Conservation (phyloP, 176 grass and related monocot species). For the Secale cereale region DNA sequence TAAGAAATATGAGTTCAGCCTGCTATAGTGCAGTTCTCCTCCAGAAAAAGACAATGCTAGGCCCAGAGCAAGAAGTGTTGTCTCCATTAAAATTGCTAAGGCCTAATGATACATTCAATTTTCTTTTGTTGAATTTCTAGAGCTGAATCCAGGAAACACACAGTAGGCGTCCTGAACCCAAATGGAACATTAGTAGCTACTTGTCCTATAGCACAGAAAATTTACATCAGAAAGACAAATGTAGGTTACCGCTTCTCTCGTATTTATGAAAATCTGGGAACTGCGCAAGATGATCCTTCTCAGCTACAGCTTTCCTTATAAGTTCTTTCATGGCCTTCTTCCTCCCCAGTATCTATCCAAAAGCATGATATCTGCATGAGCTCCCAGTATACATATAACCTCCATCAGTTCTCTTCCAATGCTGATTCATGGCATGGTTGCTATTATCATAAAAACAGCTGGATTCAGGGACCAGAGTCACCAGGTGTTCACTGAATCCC, state of each 20-base stretch:
- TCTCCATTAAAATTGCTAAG: background rate
- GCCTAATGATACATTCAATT: background rate
- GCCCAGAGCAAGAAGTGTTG: background rate
- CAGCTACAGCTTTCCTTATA: constrained; percentile 50
- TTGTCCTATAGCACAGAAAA: background rate
- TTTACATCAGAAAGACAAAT: constrained; percentile 1
- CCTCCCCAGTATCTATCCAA: constrained; percentile 55
- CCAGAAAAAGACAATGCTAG: background rate
- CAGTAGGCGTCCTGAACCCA: background rate
- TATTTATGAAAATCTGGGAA: constrained; percentile 59
- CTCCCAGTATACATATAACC: background rate
- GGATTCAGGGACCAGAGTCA: background rate
- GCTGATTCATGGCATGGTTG: background rate
- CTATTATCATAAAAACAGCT: background rate
- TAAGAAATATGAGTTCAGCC: background rate
- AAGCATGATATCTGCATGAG: constrained; percentile 18
- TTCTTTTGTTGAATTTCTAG: background rate
- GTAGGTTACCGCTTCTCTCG: constrained; percentile 58
- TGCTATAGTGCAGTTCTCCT: background rate
- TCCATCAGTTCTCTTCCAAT: background rate
- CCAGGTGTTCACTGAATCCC: background rate
- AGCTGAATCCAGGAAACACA: background rate
- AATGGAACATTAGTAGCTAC: background rate
- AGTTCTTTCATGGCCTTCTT: constrained; percentile 62
- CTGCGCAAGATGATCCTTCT: constrained; percentile 56